Percentiles rank a stretch among this genome's conserved stretches.
These are phyloP conservation scores for Aspergillus aculeatinus DNA, from an alignment of 2,329 filamentous ascomycete genomes.

Conservation along the genomic window DNA sequence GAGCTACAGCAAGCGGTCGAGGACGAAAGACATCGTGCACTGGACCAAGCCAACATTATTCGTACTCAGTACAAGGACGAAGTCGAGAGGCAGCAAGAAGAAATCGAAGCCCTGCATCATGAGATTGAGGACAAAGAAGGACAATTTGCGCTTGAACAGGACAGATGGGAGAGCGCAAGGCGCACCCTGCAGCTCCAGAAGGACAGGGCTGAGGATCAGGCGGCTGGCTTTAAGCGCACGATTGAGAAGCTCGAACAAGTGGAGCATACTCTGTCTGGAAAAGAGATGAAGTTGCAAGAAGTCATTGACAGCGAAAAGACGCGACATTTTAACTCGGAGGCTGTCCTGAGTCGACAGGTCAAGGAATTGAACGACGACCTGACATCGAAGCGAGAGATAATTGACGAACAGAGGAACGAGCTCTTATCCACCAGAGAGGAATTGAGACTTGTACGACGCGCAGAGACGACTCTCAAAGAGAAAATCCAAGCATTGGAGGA, in stretches of 20 bases:
- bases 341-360: slow-evolving; percentile 69
- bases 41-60: slow-evolving; percentile 62
- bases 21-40: slow-evolving; percentile 57
- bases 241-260: slow-evolving; percentile 68
- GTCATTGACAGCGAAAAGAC: slow-evolving; percentile 69
- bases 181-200: slow-evolving; percentile 65
- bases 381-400: slow-evolving; percentile 61
- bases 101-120: slow-evolving; percentile 62
- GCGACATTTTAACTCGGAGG: slow-evolving; percentile 70
- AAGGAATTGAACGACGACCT: slow-evolving; percentile 71
- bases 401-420: slow-evolving; percentile 66
- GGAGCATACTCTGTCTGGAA: slow-evolving; percentile 66
- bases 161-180: slow-evolving; percentile 69
- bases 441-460: slow-evolving; percentile 65
- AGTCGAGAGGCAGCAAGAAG: slow-evolving; percentile 54
- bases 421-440: slow-evolving; percentile 67
- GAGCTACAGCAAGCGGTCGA: slow-evolving; percentile 52
- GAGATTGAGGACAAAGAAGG: slow-evolving; percentile 69
- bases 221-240: slow-evolving; percentile 65
- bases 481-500: slow-evolving; percentile 70
- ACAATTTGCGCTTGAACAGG: slow-evolving; percentile 67
- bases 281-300: slow-evolving; percentile 66
- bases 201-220: slow-evolving; percentile 66
- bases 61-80: slow-evolving; percentile 55
- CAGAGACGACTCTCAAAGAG: slow-evolving; percentile 61